Evolutionary conservation across 805 yeast genomes (phyloP), one percentile per base, ranked within the genome.

Genomic region (Candida krabiensis): DNA sequence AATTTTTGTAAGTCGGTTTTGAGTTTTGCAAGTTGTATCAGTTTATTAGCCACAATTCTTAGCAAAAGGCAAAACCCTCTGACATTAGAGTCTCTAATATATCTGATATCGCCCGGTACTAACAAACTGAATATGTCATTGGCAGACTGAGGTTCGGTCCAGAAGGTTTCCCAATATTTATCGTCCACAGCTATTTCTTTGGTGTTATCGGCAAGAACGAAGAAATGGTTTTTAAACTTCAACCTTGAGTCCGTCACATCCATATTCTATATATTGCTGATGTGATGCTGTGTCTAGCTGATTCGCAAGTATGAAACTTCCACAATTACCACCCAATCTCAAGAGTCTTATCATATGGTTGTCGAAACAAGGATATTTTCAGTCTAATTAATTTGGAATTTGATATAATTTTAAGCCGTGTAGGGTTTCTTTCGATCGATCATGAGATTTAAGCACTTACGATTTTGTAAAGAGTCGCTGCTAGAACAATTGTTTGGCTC

Each of bases 191-290:
- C 50, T 12, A 67, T 53, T 13, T 56, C 58, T 4, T 65, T 47
- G 28, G 67, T 49, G 19, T 72, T 67, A 31, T 75, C 80, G 4
- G 78, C 74, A 19, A 86, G 70, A 45, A 70, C 67, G 52, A 73
- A 71, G 44, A 85, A 74, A 52, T 80, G 86, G 52, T 73, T 73
- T 55, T 77, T 79, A 59, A 78, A 75, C 37, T 68, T 66, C 26
- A 76, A 63, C 53, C 73, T 82, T 17, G 90, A 85, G 40, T 85
- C 91, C n/a, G 82, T 67, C 22, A 82, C 75, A 28, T 83, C 89
- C 95, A 87, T 87, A 28, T 24, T 27, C 37, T 13, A 15, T 17
- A 23, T 30, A n/a, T n/a, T n/a, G n/a, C n/a, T n/a, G n/a, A n/a
- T n/a, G n/a, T n/a, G n/a, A n/a, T n/a, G n/a, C n/a, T n/a, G n/a